These are phyloP conservation scores for Colletotrichum shisoi DNA, from an alignment of 2,329 filamentous ascomycete species.

Conservation along the genomic window DNA sequence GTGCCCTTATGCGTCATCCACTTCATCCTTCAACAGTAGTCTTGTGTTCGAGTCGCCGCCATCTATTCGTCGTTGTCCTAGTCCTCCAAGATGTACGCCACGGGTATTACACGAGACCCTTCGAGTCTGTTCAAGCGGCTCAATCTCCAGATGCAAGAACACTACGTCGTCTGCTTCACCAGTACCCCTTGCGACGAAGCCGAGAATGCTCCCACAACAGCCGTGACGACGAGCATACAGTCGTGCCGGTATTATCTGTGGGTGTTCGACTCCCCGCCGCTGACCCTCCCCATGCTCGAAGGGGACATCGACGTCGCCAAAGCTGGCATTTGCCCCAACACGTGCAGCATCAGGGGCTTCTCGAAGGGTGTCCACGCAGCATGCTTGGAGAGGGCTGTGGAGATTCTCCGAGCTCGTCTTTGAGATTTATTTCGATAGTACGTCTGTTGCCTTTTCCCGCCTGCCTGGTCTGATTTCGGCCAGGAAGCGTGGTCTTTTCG, in stretches of 20 bases:
- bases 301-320: background rate
- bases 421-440: background rate
- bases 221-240: background rate
- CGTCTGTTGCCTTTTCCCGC: background rate
- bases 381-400: constrained; percentile 1
- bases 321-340: background rate
- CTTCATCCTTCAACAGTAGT: background rate
- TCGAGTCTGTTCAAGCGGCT: constrained; percentile 14
- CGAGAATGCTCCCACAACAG: background rate
- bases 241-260: constrained; percentile 25
- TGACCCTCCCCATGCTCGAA: constrained; percentile 9
- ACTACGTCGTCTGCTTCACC: constrained; percentile 24
- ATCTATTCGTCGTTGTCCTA: background rate
- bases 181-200: background rate
- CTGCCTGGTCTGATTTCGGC: background rate
- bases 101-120: constrained; percentile 18
- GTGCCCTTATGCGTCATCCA: too few relatives aligned
- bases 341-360: constrained; percentile 5
- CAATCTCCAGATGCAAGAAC: constrained; percentile 7
- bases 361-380: constrained; percentile 9
- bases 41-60: background rate
- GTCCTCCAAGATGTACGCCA: constrained; percentile 25
- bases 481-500: background rate
- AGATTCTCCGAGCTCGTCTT: constrained; percentile 7
- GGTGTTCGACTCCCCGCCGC: constrained; percentile 22